Conservation (phyloP, 129 eudicot genomes). For the Kitagawia praeruptora region DNA sequence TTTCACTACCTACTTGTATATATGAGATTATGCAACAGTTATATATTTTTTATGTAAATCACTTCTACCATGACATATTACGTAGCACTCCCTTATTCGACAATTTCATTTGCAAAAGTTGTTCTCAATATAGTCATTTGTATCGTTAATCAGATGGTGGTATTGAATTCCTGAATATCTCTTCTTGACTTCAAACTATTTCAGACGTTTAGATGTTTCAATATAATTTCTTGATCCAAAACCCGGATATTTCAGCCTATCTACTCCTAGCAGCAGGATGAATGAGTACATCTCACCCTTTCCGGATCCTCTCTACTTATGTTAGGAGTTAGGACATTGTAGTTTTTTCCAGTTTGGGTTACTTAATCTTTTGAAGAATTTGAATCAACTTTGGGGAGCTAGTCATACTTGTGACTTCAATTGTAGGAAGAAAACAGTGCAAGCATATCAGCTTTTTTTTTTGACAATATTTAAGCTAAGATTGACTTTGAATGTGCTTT, state of each 20-base stretch:
- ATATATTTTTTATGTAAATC: not conserved
- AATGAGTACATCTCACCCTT: not conserved
- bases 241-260: not conserved
- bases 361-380: not conserved
- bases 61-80: not conserved
- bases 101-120: not conserved
- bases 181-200: not conserved
- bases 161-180: not conserved
- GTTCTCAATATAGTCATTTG: not conserved
- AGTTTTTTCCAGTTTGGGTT: not conserved
- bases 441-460: no score
- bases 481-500: not conserved
- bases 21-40: not conserved
- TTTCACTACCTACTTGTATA: slow-evolving; percentile 2
- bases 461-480: no score
- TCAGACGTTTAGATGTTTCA: not conserved
- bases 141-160: not conserved
- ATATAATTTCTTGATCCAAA: not conserved
- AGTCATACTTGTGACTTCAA: not conserved
- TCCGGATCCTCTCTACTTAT: not conserved
- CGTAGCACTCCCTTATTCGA: not conserved
- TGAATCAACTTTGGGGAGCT: not conserved
- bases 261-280: not conserved
- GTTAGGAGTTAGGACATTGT: not conserved
- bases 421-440: not conserved